phyloP scores from a whole-genome alignment of 2,329 filamentous ascomycete genomes.

The Apiospora aurea region DNA sequence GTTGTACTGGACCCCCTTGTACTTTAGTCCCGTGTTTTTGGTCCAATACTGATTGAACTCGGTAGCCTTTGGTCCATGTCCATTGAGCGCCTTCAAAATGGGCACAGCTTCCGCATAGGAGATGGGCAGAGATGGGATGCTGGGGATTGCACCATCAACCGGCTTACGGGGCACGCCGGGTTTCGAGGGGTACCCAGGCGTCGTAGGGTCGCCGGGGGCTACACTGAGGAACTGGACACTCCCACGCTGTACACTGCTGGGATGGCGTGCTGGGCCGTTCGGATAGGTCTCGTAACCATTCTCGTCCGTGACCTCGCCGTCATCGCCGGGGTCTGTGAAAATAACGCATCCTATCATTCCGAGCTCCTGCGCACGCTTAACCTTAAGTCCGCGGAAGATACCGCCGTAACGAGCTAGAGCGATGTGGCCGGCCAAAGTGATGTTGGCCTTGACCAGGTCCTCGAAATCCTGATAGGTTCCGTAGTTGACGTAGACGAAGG shows the following conservation, averaged over 20 bases:
- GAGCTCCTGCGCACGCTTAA: constrained; percentile 89
- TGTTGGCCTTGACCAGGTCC: constrained; percentile 76
- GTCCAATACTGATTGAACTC: constrained; percentile 78
- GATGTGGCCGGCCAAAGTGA: constrained; percentile 84
- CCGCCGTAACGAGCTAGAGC: constrained; percentile 85
- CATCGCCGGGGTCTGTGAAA: constrained; percentile 89
- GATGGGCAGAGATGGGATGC: constrained; percentile 89
- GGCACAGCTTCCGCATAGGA: constrained; percentile 88
- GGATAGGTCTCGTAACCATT: constrained; percentile 85
- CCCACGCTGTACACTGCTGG: constrained; percentile 88
- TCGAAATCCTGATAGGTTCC: constrained; percentile 87
- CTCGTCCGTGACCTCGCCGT: constrained; percentile 80
- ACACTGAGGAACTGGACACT: constrained; percentile 82
- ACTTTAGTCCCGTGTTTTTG: constrained; percentile 72
- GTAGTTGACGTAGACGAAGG: constrained; percentile 90
- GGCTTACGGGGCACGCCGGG: constrained; percentile 82
- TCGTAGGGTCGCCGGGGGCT: constrained; percentile 80
- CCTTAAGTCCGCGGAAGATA: constrained; percentile 88
- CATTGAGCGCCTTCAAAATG: constrained; percentile 88
- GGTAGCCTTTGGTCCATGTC: constrained; percentile 79
- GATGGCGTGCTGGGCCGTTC: constrained; percentile 84
- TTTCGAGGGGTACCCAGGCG: constrained; percentile 91
- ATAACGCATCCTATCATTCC: constrained; percentile 87
- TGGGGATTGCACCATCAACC: constrained; percentile 73
- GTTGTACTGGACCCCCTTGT: constrained; percentile 85